A percentile compares a stretch with the other conserved stretches of the same genome.
These are phyloP conservation scores for Auxenochlorella protothecoides DNA, from an alignment of 139 green algal genomes.

Conservation along the genomic window DNA sequence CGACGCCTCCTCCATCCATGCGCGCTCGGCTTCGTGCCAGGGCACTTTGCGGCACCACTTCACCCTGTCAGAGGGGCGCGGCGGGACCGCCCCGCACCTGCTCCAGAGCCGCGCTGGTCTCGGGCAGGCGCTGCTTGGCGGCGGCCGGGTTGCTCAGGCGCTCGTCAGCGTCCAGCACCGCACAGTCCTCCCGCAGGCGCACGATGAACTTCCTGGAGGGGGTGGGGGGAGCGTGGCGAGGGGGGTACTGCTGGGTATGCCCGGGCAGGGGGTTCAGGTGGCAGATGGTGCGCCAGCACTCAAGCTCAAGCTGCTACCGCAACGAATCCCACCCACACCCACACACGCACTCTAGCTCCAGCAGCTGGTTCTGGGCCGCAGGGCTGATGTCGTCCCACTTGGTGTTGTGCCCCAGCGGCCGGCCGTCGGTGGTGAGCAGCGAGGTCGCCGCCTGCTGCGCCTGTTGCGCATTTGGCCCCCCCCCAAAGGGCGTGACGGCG, in stretches of 20 bases:
- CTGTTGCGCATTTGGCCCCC: background rate
- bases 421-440: constrained; percentile 28
- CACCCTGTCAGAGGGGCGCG: no score
- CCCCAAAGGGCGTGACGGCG: background rate
- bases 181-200: constrained; percentile 24
- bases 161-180: constrained; percentile 25
- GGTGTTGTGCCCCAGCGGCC: constrained; percentile 29
- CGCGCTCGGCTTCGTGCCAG: no score
- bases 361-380: constrained; percentile 29
- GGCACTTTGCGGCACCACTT: no score
- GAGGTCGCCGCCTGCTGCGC: constrained; percentile 12
- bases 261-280: no score
- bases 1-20: no score
- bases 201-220: constrained; percentile 20
- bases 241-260: no score
- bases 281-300: no score
- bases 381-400: constrained; percentile 42
- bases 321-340: background rate
- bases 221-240: background rate
- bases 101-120: no score
- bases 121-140: no score
- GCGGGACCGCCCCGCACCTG: no score
- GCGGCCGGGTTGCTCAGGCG: constrained; percentile 5
- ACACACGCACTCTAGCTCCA: constrained; percentile 28
- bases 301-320: no score